These are phyloP conservation scores for Eucalyptus grandis DNA, from an alignment of 345 rosid genomes.

Conservation along the genomic window DNA sequence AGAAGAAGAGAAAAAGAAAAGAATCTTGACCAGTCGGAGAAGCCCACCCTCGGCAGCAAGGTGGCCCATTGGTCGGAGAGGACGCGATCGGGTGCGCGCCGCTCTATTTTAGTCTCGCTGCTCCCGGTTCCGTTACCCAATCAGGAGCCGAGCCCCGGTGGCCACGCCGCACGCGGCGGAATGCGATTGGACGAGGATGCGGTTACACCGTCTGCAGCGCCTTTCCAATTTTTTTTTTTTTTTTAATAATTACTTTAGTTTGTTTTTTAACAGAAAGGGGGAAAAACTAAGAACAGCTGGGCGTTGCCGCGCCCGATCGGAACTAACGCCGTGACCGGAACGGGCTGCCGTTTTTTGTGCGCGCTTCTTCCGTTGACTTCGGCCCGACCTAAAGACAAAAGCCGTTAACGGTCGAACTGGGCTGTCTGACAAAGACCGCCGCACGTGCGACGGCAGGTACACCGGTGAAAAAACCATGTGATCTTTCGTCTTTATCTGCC, in stretches of 20 bases:
- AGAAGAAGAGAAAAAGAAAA: background rate
- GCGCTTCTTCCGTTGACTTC: background rate
- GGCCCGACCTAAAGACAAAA: background rate
- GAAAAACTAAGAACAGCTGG: background rate
- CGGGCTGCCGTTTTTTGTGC: background rate
- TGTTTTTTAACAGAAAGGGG: background rate
- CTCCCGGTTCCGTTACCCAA: rapidly evolving
- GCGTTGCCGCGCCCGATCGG: background rate
- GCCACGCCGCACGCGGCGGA: background rate
- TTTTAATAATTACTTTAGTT: background rate
- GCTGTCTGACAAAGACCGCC: background rate
- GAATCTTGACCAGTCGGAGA: background rate
- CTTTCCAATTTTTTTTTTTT: background rate
- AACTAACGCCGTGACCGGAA: background rate
- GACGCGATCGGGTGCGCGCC: background rate
- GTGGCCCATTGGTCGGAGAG: background rate
- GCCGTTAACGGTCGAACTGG: background rate
- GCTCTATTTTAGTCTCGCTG: background rate
- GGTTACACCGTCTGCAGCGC: no score
- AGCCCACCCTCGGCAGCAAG: background rate
- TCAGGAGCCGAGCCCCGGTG: background rate
- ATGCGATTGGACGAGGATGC: background rate
- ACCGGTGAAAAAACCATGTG: background rate
- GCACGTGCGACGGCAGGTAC: background rate
- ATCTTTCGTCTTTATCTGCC: background rate